phyloP scores from a whole-genome alignment of 306 rosid species.

The Vigna radiata region DNA sequence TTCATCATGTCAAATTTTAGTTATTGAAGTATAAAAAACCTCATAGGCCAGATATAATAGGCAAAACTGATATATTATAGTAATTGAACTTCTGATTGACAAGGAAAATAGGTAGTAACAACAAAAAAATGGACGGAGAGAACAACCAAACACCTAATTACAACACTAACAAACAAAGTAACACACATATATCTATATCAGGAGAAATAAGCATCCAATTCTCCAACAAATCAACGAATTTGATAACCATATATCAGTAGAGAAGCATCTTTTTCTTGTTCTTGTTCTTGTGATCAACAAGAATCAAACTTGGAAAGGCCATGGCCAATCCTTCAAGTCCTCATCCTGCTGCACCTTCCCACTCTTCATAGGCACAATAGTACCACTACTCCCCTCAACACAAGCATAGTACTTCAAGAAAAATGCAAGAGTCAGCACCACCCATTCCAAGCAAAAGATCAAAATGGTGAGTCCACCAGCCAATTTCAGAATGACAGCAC shows the following conservation, averaged over 20 bases:
- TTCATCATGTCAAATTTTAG: too few species aligned
- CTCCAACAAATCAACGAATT: conserved; percentile 41
- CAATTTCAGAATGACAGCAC: conserved; percentile 71
- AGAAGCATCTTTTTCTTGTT: not conserved
- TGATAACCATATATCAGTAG: not conserved
- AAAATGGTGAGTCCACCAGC: conserved; percentile 74
- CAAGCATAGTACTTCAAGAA: conserved; percentile 78
- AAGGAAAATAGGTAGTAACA: not conserved
- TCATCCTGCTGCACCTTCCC: conserved; percentile 79
- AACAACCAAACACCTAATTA: conserved; percentile 11
- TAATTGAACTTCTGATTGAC: conserved; percentile 19
- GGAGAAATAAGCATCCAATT: conserved; percentile 40
- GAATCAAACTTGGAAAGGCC: conserved; percentile 78
- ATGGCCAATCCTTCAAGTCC: conserved; percentile 91
- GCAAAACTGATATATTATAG: conserved; percentile 12
- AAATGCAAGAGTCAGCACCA: conserved; percentile 75
- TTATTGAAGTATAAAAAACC: not conserved
- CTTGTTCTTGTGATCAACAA: not conserved
- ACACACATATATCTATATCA: not conserved
- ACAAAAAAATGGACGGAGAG: not conserved
- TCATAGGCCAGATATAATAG: not conserved
- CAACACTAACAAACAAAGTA: not conserved
- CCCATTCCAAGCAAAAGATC: conserved; percentile 92
- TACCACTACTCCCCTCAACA: conserved; percentile 48
- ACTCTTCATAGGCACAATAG: conserved; percentile 54